Base-by-base conservation (phyloP, 768 basidiomycete species). In the Russula compacta region DNA sequence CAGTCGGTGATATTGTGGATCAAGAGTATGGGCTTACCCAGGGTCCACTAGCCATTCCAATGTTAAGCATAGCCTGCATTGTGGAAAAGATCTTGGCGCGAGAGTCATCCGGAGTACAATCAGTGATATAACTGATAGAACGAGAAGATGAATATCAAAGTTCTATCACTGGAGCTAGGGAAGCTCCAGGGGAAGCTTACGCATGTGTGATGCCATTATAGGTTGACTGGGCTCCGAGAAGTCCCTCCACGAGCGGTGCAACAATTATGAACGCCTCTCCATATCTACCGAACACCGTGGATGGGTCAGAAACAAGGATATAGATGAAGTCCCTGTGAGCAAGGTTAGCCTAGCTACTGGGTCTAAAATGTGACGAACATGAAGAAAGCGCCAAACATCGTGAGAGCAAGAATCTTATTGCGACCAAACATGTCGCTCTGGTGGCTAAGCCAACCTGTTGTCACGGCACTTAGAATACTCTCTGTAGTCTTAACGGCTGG, bases 331-430 rank as follows among this genome's bases (percentile, higher is more conserved):
- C 66, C 66, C 66, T 66, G 58, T 44, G 19, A 8, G 6, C 4
- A 47, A 35, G 14, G 42, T 64, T 36, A 55, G 42, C n/a, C 35
- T 15, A 39, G 21, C 15, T 52, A 33, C 17, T 14, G 14, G 12
- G 42, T 36, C 21, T 5, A 40, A 39, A n/a, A 9, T 12, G 36
- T 19, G 33, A 58, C 66, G 6, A 32, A 66, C 66, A 66, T 66
- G 47, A 66, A 66, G 24, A 65, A 51, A n/a, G 66, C 66, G 33
- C 66, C 66, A 48, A 66, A 66, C 64, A 66, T 65, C 21, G 64
- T 56, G 21, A 66, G 48, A 39, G 39, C 40, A 12, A 66, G 66
- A 32, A 66, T 65, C 40, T 24, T 61, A 14, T 65, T 66, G 49
- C 66, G 63, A 8, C 66, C 66, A 58, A 53, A 43, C 17, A 56